Percentiles rank a stretch among this genome's conserved stretches.
phyloP scores from a whole-genome alignment of 225 moss, liverwort and hornwort species.

The Straminergon stramineum region DNA sequence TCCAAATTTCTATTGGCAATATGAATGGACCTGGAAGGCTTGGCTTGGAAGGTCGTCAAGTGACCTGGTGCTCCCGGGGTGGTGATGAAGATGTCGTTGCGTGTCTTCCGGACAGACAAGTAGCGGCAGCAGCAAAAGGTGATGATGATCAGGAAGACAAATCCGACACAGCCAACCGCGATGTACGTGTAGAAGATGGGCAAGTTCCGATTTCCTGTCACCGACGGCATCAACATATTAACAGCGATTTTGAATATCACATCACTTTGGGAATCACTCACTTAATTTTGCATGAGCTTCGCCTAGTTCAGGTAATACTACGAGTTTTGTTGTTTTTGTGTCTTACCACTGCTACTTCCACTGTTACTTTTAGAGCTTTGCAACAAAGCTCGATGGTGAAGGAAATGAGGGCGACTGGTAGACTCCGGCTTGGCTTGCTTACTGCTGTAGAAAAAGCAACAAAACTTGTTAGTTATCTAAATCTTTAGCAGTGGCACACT shows the following conservation, averaged over 20 bases:
- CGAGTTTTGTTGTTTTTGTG: not conserved
- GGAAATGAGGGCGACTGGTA: not conserved
- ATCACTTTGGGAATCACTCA: not conserved
- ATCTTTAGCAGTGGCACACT: not conserved
- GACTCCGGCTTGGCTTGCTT: not conserved
- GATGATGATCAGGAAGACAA: not conserved
- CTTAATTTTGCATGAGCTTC: not conserved
- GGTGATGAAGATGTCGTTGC: not conserved
- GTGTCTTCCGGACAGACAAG: not conserved
- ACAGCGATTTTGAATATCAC: not conserved
- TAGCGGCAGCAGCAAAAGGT: slow-evolving; percentile 8
- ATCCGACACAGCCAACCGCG: not conserved
- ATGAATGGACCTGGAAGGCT: not conserved
- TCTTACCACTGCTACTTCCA: not conserved
- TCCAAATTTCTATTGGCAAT: not conserved
- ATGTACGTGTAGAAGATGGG: slow-evolving; percentile 1
- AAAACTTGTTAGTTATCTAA: not conserved
- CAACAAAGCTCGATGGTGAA: not conserved
- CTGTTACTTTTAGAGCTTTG: not conserved
- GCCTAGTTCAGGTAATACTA: too few species aligned
- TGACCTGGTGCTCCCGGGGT: not conserved
- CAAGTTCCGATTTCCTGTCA: not conserved
- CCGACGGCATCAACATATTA: not conserved
- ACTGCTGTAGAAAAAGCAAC: not conserved
- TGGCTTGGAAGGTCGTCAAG: not conserved